A percentile compares a stretch with the other conserved stretches of the same genome.
Conservation (phyloP, 2,329 filamentous ascomycete species). For the Paecilomyces niveus region DNA sequence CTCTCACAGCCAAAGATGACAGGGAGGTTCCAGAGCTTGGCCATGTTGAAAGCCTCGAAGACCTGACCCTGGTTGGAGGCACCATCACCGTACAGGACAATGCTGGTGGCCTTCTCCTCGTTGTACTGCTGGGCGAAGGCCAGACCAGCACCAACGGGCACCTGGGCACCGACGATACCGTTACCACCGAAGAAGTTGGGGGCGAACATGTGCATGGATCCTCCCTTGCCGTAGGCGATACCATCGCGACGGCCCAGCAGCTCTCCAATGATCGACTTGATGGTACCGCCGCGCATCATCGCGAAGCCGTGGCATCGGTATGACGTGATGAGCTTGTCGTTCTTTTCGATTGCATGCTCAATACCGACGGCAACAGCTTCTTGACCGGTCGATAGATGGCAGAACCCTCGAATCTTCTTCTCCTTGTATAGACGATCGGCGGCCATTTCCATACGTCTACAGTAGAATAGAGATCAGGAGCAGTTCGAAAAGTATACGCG, state of each 20-base stretch:
- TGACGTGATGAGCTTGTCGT: constrained; percentile 92
- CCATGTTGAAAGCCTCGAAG: constrained; percentile 99
- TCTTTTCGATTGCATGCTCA: constrained; percentile 85
- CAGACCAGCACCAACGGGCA: constrained; percentile 91
- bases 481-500: neutral
- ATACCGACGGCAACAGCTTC: constrained; percentile 97
- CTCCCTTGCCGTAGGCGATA: constrained; percentile 97
- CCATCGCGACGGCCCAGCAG: constrained; percentile 90
- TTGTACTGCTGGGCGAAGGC: constrained; percentile 97
- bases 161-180: constrained; percentile 97
- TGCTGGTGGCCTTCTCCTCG: constrained; percentile 73
- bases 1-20: constrained; percentile 97
- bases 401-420: constrained; percentile 99
- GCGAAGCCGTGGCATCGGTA: constrained; percentile 99
- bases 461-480: constrained; percentile 8
- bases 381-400: constrained; percentile 94
- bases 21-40: constrained; percentile 96
- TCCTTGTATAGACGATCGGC: constrained; percentile 99
- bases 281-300: constrained; percentile 84
- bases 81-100: constrained; percentile 95
- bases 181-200: constrained; percentile 98
- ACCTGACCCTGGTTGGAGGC: constrained; percentile 99
- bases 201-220: constrained; percentile 99
- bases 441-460: constrained; percentile 98
- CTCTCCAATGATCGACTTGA: constrained; percentile 93